Evolutionary conservation across 1,139 yeast genomes (phyloP).

Genomic region (Pichia terricola): DNA sequence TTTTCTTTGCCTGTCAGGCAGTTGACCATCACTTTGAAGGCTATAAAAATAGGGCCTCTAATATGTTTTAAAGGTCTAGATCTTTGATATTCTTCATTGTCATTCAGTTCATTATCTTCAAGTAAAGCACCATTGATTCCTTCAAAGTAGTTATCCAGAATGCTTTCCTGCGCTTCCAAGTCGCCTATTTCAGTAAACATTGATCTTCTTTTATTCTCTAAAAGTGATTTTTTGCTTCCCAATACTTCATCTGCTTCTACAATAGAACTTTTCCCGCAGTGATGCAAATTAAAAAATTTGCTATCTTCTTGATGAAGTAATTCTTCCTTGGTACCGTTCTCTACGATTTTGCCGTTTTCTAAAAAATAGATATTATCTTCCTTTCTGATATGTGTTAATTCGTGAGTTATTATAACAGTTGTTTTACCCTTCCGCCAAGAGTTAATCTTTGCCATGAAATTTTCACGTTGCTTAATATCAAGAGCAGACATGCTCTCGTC

Average conservation of each 20-base stretch:
- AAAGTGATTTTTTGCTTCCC: not conserved
- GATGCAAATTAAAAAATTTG: not conserved
- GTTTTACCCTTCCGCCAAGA: slow-evolving; percentile 60
- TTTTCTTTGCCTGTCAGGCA: slow-evolving; percentile 8
- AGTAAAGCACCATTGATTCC: not conserved
- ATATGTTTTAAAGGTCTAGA: slow-evolving; percentile 1
- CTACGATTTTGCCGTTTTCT: slow-evolving; percentile 46
- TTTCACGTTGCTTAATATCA: slow-evolving; percentile 41
- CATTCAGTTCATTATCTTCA: not conserved
- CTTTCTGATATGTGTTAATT: slow-evolving; percentile 42
- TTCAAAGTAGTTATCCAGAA: not conserved
- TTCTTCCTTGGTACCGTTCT: slow-evolving; percentile 32
- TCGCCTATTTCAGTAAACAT: slow-evolving; percentile 3
- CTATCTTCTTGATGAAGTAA: slow-evolving; percentile 20
- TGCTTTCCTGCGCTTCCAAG: not conserved
- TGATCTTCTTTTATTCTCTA: slow-evolving; percentile 4
- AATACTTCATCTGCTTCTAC: not conserved
- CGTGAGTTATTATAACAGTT: slow-evolving; percentile 77
- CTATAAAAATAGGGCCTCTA: slow-evolving; percentile 7
- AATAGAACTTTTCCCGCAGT: not conserved
- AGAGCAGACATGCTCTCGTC: slow-evolving; percentile 86
- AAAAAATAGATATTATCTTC: slow-evolving; percentile 58
- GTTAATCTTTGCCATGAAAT: slow-evolving; percentile 40
- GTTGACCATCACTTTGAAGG: slow-evolving; percentile 2
- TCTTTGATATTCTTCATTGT: not conserved